phyloP scores from a whole-genome alignment of 768 basidiomycete species.

The Omphalotus guepiniiformis region DNA sequence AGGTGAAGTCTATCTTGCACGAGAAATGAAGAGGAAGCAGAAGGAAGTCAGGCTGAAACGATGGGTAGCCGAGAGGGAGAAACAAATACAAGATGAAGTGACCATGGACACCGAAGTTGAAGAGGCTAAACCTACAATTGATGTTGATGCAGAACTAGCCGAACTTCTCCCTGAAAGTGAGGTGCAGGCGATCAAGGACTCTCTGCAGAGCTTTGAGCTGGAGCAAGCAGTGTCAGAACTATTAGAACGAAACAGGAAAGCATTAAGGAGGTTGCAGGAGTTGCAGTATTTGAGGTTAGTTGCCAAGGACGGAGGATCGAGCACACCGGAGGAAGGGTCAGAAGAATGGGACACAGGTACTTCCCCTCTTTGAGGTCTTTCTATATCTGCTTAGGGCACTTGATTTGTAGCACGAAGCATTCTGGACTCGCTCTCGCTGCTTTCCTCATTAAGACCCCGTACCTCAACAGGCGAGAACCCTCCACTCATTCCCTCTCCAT shows the following conservation, averaged over 20 bases:
- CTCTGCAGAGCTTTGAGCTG: slow-evolving; percentile 57
- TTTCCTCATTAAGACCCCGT: slow-evolving; percentile 71
- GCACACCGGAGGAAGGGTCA: slow-evolving; percentile 55
- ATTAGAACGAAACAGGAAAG: slow-evolving; percentile 59
- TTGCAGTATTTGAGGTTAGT: slow-evolving; percentile 58
- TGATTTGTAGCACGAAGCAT: slow-evolving; percentile 63
- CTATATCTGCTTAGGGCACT: slow-evolving; percentile 12
- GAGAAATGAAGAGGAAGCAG: slow-evolving; percentile 14
- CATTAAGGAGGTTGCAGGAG: slow-evolving; percentile 59
- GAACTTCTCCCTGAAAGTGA: slow-evolving; percentile 56
- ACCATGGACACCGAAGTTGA: slow-evolving; percentile 15
- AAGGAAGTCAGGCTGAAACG: slow-evolving; percentile 40
- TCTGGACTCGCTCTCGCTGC: slow-evolving; percentile 59
- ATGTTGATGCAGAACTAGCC: slow-evolving; percentile 42
- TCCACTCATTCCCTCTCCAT: slow-evolving; percentile 58
- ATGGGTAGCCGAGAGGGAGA: slow-evolving; percentile 20
- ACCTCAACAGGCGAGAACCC: slow-evolving; percentile 33
- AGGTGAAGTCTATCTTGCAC: slow-evolving; percentile 48
- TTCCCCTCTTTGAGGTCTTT: slow-evolving; percentile 20
- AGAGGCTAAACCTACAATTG: slow-evolving; percentile 12
- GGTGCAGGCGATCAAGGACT: slow-evolving; percentile 51
- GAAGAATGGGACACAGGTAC: slow-evolving; percentile 84
- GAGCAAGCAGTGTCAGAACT: slow-evolving; percentile 69
- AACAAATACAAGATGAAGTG: slow-evolving; percentile 24
- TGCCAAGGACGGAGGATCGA: slow-evolving; percentile 37